phyloP scores from a whole-genome alignment of 2,329 filamentous ascomycete species.

The Xylaria sp. region DNA sequence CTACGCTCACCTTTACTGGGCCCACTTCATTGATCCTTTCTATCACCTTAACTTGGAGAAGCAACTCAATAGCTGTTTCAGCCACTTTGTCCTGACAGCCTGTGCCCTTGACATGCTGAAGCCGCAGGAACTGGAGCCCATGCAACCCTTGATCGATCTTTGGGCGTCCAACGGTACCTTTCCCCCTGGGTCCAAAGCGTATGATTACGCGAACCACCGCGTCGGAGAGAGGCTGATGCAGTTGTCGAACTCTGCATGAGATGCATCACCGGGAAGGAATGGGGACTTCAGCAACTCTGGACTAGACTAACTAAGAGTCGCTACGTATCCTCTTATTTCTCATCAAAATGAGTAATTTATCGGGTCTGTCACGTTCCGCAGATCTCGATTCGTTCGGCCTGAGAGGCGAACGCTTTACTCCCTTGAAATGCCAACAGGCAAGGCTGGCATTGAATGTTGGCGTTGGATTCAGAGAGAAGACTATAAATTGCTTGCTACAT shows the following conservation, averaged over 20 bases:
- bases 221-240: constrained; percentile 70
- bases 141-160: constrained; percentile 92
- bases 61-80: constrained; percentile 87
- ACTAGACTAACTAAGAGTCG: background rate
- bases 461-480: constrained; percentile 27
- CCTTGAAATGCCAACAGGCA: constrained; percentile 14
- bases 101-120: constrained; percentile 86
- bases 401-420: background rate
- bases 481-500: constrained; percentile 17
- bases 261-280: constrained; percentile 11
- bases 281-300: background rate
- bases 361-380: background rate
- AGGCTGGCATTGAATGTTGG: constrained; percentile 32
- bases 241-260: constrained; percentile 50
- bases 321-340: background rate
- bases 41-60: constrained; percentile 85
- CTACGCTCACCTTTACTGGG: constrained; percentile 97
- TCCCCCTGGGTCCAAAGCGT: constrained; percentile 77
- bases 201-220: constrained; percentile 71
- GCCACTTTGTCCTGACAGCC: constrained; percentile 83
- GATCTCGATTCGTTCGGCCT: constrained; percentile 23
- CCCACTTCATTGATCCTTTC: constrained; percentile 87
- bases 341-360: constrained; percentile 13
- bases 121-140: constrained; percentile 91
- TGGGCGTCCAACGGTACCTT: constrained; percentile 92